Base-by-base conservation (phyloP, 768 basidiomycete genomes). In the Lactifluus pinguis region DNA sequence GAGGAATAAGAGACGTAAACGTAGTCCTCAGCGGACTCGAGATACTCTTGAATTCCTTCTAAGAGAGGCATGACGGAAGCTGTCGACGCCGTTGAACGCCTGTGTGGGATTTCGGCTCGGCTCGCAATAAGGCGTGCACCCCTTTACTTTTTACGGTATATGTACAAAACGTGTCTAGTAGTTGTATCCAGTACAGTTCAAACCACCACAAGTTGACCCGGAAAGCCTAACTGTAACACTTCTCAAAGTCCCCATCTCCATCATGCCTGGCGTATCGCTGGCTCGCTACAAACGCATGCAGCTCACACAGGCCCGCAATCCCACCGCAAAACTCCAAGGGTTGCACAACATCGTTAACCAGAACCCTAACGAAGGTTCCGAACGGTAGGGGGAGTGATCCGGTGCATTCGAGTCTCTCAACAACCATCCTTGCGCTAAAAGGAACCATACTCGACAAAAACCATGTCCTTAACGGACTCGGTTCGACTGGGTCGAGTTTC, bases 271-370 rank as follows among this genome's bases (percentile, higher is more conserved):
- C 80, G 68, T 87, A 95, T 10, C 62, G 65, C 72, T 92, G 90
- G 69, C 85, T 88, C 57, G 77, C 73, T 48, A 92, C 80, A 67
- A 93, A 94, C 6, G 74, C 76, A 8, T 77, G 72, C 53, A 95
- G 67, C 57, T 74, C 69, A 67, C 91, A 94, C 61, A 93, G 49
- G 10, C 87, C 83, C 55, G 83, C 68, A 49, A 71, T 63, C 66
- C 75, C 82, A 21, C 76, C 78, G 67, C 86, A 89, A 68, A 89
- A 85, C 51, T 72, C 74, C 39, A 87, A 68, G 0, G 83, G 79
- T 69, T 86, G 83, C 36, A 88, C 67, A 6, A 79, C 84, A 64
- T 92, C 87, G 62, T 92, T 87, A 58, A 94, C 83, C 21, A 94
- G 72, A n/a, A 94, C 76, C 64, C 92, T 76, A 30, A 94, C 81